A percentile compares a stretch with the other conserved stretches of the same genome.
phyloP scores from a whole-genome alignment of 805 yeast genomes.

The Pichia cephalocereana region DNA sequence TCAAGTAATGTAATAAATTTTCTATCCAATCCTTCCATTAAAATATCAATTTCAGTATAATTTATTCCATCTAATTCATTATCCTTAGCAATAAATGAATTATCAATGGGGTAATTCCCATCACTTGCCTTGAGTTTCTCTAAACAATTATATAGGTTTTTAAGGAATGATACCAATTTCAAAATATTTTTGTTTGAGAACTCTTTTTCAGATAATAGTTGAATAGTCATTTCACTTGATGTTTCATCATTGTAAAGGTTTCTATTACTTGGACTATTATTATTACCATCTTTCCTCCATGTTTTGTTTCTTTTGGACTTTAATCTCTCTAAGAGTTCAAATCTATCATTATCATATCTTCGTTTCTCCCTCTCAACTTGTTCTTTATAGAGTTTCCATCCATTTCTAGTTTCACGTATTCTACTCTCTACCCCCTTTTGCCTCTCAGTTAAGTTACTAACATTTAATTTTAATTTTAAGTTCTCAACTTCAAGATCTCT shows the following conservation, averaged over 20 bases:
- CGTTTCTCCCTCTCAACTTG: constrained; percentile 15
- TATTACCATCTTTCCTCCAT: background rate
- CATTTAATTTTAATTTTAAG: constrained; percentile 10
- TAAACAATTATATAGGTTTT: constrained; percentile 8
- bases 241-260: background rate
- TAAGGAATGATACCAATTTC: background rate
- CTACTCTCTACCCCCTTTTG: constrained; percentile 9
- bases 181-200: constrained; percentile 8
- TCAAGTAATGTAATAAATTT: constrained; percentile 13
- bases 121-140: constrained; percentile 11
- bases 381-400: constrained; percentile 14
- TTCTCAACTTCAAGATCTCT: constrained; percentile 13
- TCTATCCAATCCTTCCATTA: constrained; percentile 12
- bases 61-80: constrained; percentile 10
- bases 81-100: constrained; percentile 9
- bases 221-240: background rate
- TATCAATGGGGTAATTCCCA: constrained; percentile 6
- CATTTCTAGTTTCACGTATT: constrained; percentile 9
- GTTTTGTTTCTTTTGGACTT: background rate
- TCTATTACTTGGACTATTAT: background rate
- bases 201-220: constrained; percentile 5
- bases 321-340: background rate
- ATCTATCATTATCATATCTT: constrained; percentile 4
- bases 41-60: constrained; percentile 11
- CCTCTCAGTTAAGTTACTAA: constrained; percentile 8